phyloP scores from a whole-genome alignment of 495 filamentous ascomycete genomes.

The Friedmanniomyces simplex region DNA sequence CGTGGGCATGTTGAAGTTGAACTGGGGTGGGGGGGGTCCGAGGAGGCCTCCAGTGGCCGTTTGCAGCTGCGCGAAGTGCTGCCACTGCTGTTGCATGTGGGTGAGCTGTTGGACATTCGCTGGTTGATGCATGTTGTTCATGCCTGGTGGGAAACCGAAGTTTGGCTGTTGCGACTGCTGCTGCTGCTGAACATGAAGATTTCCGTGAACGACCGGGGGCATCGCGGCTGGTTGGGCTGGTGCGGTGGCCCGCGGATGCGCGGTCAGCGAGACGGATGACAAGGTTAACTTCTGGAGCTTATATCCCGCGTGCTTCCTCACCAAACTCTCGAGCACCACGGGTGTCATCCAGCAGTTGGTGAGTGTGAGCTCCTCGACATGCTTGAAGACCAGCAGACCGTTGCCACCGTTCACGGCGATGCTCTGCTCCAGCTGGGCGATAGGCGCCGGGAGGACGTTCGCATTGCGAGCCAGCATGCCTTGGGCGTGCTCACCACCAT shows the following conservation, averaged over 20 bases:
- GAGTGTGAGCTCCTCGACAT: constrained; percentile 28
- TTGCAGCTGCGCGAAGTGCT: background rate
- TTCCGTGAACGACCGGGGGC: too few species aligned
- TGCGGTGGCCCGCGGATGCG: constrained; percentile 15
- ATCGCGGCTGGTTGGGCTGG: background rate
- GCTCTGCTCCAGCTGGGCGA: constrained; percentile 18
- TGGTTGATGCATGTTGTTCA: background rate
- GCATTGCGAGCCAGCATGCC: constrained; percentile 43
- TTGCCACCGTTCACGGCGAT: background rate
- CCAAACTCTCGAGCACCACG: constrained; percentile 18
- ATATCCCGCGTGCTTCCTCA: constrained; percentile 17
- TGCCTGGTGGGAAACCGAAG: background rate
- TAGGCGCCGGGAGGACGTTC: constrained; percentile 43
- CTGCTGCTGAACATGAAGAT: too few species aligned
- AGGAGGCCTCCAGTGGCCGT: background rate
- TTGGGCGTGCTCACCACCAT: constrained; percentile 46
- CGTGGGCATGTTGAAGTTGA: background rate
- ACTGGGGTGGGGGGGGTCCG: too few species aligned
- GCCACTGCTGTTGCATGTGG: constrained; percentile 1
- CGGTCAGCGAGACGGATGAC: constrained; percentile 30
- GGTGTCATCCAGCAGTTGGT: constrained; percentile 33
- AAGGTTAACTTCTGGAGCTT: constrained; percentile 24
- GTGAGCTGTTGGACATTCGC: background rate
- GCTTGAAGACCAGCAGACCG: constrained; percentile 20
- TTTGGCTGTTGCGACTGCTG: too few species aligned